Conservation (phyloP, 805 yeast species). For the Candida peoriensis region DNA sequence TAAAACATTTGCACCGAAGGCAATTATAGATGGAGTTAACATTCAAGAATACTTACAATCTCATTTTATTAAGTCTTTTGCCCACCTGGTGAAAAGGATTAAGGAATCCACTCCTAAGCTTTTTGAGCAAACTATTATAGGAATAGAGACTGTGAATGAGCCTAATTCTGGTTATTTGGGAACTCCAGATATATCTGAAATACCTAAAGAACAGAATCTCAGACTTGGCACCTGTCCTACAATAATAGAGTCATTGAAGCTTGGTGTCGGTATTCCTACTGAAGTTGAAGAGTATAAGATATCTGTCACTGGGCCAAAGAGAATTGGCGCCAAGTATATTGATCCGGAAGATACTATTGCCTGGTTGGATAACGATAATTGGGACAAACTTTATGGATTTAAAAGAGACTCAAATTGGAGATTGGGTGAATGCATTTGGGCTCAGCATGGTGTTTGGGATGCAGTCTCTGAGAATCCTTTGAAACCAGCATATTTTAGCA, state of each 20-base stretch:
- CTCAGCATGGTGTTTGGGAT: constrained; percentile 76
- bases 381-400: constrained; percentile 71
- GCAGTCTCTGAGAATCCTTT: constrained; percentile 31
- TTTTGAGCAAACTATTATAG: constrained; percentile 51
- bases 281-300: constrained; percentile 68
- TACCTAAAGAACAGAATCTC: constrained; percentile 62
- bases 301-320: constrained; percentile 71
- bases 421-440: constrained; percentile 76
- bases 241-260: constrained; percentile 60
- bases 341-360: constrained; percentile 65
- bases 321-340: constrained; percentile 47
- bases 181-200: constrained; percentile 41
- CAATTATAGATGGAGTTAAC: constrained; percentile 62
- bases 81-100: constrained; percentile 39
- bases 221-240: constrained; percentile 82
- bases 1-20: constrained; percentile 66
- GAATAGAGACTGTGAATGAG: constrained; percentile 82
- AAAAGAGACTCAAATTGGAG: constrained; percentile 58
- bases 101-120: constrained; percentile 38
- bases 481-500: constrained; percentile 46
- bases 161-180: constrained; percentile 78
- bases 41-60: constrained; percentile 74
- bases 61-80: constrained; percentile 54
- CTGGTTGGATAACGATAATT: constrained; percentile 56
- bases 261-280: constrained; percentile 75